Evolutionary conservation across 768 basidiomycete genomes (phyloP).

Genomic region (Boletellus emodensis): DNA sequence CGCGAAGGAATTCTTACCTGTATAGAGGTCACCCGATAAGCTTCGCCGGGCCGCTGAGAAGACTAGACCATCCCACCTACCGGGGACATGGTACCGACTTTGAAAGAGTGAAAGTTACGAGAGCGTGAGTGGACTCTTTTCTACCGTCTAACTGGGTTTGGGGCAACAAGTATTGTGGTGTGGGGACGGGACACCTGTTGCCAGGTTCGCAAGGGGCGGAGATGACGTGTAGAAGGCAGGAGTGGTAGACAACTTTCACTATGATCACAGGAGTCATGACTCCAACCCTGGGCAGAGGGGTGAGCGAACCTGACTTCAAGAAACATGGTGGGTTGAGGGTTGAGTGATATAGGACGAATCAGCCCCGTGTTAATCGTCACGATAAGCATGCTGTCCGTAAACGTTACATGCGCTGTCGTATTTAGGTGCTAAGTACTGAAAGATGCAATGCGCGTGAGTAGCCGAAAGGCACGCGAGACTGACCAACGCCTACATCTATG

Average conservation of each 20-base stretch:
- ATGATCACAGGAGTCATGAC: neutral
- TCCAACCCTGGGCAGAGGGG: conserved; percentile 32
- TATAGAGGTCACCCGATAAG: conserved; percentile 3
- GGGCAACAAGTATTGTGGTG: conserved; percentile 26
- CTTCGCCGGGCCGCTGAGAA: neutral
- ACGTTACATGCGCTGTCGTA: neutral
- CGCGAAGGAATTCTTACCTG: conserved; percentile 32
- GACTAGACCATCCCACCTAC: conserved; percentile 17
- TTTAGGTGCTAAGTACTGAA: neutral
- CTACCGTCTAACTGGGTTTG: conserved; percentile 27
- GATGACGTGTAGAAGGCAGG: conserved; percentile 6
- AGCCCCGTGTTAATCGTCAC: conserved; percentile 11
- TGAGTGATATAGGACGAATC: conserved; percentile 4
- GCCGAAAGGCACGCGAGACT: neutral
- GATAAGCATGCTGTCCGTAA: conserved; percentile 1
- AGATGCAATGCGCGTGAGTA: conserved; percentile 6
- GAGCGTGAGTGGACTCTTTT: conserved; percentile 21
- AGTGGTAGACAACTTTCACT: conserved; percentile 5
- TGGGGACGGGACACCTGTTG: conserved; percentile 8
- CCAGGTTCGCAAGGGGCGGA: conserved; percentile 13
- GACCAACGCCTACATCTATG: conserved; percentile 2
- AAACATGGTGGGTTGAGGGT: conserved; percentile 29
- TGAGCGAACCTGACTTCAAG: conserved; percentile 6
- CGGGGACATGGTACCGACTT: conserved; percentile 23
- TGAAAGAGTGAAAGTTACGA: conserved; percentile 7